Evolutionary conservation across 2,329 filamentous ascomycete genomes (phyloP), one percentile per base, ranked within the genome.

Genomic region (Calonectria crousiana): DNA sequence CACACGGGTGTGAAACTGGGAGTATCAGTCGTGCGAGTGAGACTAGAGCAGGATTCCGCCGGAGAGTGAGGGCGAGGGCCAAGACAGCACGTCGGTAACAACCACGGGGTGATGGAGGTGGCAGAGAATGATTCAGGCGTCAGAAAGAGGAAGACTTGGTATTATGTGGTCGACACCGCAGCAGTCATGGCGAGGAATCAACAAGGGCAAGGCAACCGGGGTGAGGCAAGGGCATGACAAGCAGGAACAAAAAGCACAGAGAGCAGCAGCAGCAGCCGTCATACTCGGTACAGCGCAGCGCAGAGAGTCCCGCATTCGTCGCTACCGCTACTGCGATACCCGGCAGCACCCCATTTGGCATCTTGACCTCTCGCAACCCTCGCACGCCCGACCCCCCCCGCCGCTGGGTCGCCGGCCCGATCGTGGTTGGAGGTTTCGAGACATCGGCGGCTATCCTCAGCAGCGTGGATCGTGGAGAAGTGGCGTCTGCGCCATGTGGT

Each of bases 401-500:
- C 60, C 69, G 38, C 44, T 65, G 26, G 28, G 60, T 66, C 58
- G 47, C 51, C 69, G 64, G 71, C 67, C 67, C 38, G 47, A 62
- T 36, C 47, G 65, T 74, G 78, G 75, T 74, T 80, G 78, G 73
- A 78, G 65, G 44, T 73, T 73, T 68, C 41, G 64, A 64, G 69
- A 68, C 70, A 26, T 60, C 38, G 67, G 73, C 73, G 73, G 70
- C 62, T 75, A 71, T 30, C 52, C 51, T 75, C 72, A 51, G 69
- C 53, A 74, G 74, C 74, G 67, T 78, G 76, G 73, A 77, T 80
- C 72, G 73, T 74, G 72, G 76, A 77, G 76, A 78, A 60, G 71
- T 26, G 44, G 65, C 56, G 69, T 72, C 32, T 58, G 66, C 36
- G 67, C 49, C 51, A 53, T 76, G 64, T 73, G 73, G 78, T 80